Percentiles rank a stretch among this genome's conserved stretches.
phyloP scores from a whole-genome alignment of 768 basidiomycete species.

The Pisolithus orientalis region DNA sequence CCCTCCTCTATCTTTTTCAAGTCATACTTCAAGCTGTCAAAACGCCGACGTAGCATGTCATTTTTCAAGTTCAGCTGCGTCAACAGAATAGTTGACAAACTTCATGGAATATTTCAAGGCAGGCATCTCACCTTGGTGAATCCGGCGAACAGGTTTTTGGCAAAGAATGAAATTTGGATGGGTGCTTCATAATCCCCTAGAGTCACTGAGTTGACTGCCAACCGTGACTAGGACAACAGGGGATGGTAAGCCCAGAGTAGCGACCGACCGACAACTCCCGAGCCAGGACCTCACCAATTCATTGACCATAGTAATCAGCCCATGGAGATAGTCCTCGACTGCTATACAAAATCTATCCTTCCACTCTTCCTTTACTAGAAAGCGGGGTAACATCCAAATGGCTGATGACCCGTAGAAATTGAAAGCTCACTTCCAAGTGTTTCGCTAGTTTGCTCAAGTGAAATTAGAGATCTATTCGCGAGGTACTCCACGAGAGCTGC shows the following conservation, averaged over 20 bases:
- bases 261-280: slow-evolving; percentile 3
- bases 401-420: neutral
- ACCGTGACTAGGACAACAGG: slow-evolving; percentile 49
- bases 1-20: slow-evolving; percentile 89
- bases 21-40: slow-evolving; percentile 81
- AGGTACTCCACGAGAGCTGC: slow-evolving; percentile 65
- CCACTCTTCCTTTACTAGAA: slow-evolving; percentile 64
- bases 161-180: slow-evolving; percentile 69
- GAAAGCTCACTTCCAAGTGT: slow-evolving; percentile 58
- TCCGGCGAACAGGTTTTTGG: slow-evolving; percentile 77
- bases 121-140: slow-evolving; percentile 62
- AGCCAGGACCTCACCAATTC: slow-evolving; percentile 54
- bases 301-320: slow-evolving; percentile 70
- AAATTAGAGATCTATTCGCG: slow-evolving; percentile 48
- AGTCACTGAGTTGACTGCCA: slow-evolving; percentile 79
- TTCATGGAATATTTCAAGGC: neutral
- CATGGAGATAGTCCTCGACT: slow-evolving; percentile 79
- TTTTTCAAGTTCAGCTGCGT: slow-evolving; percentile 78
- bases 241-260: slow-evolving; percentile 4
- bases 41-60: slow-evolving; percentile 65
- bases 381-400: slow-evolving; percentile 2
- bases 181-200: slow-evolving; percentile 77
- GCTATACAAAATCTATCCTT: slow-evolving; percentile 55
- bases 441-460: slow-evolving; percentile 45
- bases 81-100: neutral